Base-by-base conservation (phyloP, 805 yeast genomes). In the Starmerella etchellsii region DNA sequence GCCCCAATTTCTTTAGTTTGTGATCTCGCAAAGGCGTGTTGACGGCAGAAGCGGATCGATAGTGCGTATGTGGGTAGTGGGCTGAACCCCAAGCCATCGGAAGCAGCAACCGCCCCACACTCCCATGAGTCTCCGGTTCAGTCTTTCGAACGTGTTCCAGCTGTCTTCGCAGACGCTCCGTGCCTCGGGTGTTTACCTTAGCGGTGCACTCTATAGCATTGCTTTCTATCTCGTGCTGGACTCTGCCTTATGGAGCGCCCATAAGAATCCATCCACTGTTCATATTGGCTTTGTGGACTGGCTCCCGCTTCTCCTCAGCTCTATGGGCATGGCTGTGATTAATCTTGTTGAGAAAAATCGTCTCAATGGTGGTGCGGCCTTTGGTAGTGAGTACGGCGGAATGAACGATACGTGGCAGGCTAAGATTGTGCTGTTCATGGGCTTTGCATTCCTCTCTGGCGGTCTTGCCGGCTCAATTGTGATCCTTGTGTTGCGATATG, bases 271-370 rank as follows among this genome's bases (percentile, higher is more conserved):
- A 0, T 79, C 94, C 0, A 67, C 68, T 33, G 83, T 85, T 6
- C 96, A 88, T 58, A 83, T 91, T 23, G 76, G 88, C 4, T 82
- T 88, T 56, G 78, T 83, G 31, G 98, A 88, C 63, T 88, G 98
- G 98, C 74, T 91, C 38, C 98, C 98, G 3, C 76, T 81, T 49
- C 70, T 88, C 23, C 81, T 95, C 51, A 78, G 94, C 6, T 74
- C 93, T 0, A 59, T 85, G 27, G 98, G 98, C 2, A 87, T 87
- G 83, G 64, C 87, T 32, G 77, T 85, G 34, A 63, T 80, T 48
- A 80, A 78, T 51, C 70, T 79, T 24, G 77, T 80, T 31, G 87
- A 79, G 51, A 79, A 79, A 57, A 64, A 75, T 31, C 73, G 74
- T 40, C 65, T 76, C 32, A 51, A 49, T 10, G 52, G 61, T 16